phyloP scores from a whole-genome alignment of 2,329 filamentous ascomycete genomes.

The Rutstroemia sp. region DNA sequence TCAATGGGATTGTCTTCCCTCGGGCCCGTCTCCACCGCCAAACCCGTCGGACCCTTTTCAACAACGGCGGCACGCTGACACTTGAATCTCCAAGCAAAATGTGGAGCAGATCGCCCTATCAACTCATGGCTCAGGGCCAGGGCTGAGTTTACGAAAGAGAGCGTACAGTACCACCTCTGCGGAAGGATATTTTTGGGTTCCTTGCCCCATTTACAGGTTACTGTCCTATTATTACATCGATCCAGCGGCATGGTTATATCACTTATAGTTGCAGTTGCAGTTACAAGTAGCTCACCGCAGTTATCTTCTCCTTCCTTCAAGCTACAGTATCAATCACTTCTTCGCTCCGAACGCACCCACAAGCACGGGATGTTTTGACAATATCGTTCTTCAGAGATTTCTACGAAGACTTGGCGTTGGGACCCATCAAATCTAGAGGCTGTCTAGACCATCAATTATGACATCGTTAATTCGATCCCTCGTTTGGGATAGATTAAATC shows the following conservation, averaged over 20 bases:
- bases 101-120: neutral
- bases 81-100: neutral
- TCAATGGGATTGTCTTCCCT: neutral
- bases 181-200: too few species aligned
- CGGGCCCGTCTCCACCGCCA: neutral
- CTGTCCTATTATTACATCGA: too few species aligned
- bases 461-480: neutral
- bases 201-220: too few species aligned
- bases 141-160: too few species aligned
- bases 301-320: too few species aligned
- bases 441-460: neutral
- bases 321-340: too few species aligned
- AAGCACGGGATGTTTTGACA: too few species aligned
- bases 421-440: neutral
- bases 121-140: neutral
- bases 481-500: constrained; percentile 1
- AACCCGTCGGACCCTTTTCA: neutral
- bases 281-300: too few species aligned
- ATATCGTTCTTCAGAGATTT: neutral
- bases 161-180: too few species aligned
- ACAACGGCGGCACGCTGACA: neutral
- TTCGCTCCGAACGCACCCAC: too few species aligned
- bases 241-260: too few species aligned
- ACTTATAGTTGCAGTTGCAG: too few species aligned
- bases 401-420: neutral